Conservation (phyloP, 2,329 filamentous ascomycete genomes). For the Dothistroma septosporum region DNA sequence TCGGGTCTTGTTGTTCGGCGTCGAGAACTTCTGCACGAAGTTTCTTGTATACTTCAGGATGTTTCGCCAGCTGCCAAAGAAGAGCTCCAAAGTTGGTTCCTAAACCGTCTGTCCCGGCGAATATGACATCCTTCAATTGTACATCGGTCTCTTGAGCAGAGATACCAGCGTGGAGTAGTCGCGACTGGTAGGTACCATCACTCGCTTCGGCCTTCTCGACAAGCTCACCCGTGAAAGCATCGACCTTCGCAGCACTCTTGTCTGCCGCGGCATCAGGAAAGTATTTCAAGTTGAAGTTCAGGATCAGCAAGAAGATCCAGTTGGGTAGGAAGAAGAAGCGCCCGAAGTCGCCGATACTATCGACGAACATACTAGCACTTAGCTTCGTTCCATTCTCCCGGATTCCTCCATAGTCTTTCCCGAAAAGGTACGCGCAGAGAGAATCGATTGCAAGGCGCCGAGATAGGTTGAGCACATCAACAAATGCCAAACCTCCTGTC, state of each 20-base stretch:
- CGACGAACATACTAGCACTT: conserved; percentile 49
- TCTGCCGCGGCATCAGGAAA: conserved; percentile 34
- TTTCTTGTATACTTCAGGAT: conserved; percentile 39
- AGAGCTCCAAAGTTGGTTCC: conserved; percentile 51
- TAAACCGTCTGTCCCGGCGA: conserved; percentile 52
- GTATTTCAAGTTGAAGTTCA: conserved; percentile 37
- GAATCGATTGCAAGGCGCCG: conserved; percentile 52
- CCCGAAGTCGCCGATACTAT: conserved; percentile 53
- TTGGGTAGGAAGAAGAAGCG: conserved; percentile 53
- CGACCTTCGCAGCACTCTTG: conserved; percentile 39
- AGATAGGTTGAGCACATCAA: conserved; percentile 50
- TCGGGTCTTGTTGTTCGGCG: conserved; percentile 21
- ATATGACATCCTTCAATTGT: conserved; percentile 54
- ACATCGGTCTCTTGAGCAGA: conserved; percentile 44
- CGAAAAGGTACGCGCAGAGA: conserved; percentile 53
- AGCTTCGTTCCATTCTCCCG: conserved; percentile 35
- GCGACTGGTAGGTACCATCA: conserved; percentile 47
- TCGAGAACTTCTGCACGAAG: conserved; percentile 37
- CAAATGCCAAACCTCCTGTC: conserved; percentile 27
- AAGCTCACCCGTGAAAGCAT: conserved; percentile 42
- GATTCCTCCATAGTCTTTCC: conserved; percentile 48
- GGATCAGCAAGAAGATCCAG: conserved; percentile 39
- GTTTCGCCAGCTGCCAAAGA: conserved; percentile 43
- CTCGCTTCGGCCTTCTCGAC: conserved; percentile 33
- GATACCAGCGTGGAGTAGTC: conserved; percentile 45